phyloP scores from a whole-genome alignment of 352 stramenopile species.

The Phytophthora cactorum region DNA sequence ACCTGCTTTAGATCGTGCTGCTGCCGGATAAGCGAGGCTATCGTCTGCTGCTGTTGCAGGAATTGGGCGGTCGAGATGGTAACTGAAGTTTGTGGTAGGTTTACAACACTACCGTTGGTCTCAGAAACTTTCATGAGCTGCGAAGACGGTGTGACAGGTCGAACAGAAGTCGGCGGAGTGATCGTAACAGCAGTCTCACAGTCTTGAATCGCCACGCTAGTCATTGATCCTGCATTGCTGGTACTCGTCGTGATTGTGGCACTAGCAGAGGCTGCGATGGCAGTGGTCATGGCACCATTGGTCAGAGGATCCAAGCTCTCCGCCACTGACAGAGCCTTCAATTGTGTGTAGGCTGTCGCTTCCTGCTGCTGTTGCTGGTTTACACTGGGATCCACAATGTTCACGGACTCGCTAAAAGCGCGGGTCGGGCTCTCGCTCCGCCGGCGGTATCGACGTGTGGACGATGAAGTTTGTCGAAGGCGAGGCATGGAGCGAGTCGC shows the following conservation, averaged over 20 bases:
- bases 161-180: conserved; percentile 9
- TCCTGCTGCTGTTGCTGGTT: conserved; percentile 35
- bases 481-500: conserved; percentile 46
- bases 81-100: conserved; percentile 56
- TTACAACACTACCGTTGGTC: conserved; percentile 21
- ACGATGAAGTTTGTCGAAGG: conserved; percentile 34
- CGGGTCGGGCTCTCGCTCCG: conserved; percentile 58
- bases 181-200: conserved; percentile 16
- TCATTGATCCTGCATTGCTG: conserved; percentile 4
- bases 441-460: conserved; percentile 36
- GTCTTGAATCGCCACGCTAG: conserved; percentile 14
- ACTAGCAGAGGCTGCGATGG: conserved; percentile 4
- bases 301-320: conserved; percentile 24
- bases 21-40: conserved; percentile 79
- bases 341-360: conserved; percentile 18
- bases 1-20: conserved; percentile 88
- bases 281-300: conserved; percentile 9
- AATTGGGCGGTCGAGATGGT: conserved; percentile 79
- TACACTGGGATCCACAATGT: conserved; percentile 22
- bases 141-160: conserved; percentile 14
- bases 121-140: conserved; percentile 25
- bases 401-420: conserved; percentile 25
- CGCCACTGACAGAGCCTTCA: conserved; percentile 7
- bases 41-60: conserved; percentile 84
- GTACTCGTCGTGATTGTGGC: conserved; percentile 1